phyloP scores from a whole-genome alignment of 352 stramenopile genomes.

The Aphanomyces cochlioides region DNA sequence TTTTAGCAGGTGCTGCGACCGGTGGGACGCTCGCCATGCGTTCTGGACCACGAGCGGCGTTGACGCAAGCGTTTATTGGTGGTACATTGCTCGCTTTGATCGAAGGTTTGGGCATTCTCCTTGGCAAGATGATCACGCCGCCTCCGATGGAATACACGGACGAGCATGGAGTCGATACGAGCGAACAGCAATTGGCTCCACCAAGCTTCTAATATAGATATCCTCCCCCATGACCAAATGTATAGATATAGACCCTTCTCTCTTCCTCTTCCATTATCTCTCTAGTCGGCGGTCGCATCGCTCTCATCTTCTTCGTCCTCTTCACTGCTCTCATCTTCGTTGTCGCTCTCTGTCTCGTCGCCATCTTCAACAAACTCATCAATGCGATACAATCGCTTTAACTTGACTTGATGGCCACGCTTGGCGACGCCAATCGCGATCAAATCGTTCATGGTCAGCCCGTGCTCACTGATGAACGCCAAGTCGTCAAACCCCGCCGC shows the following conservation, averaged over 20 bases:
- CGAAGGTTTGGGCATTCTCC: conserved; percentile 97
- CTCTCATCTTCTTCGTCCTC: conserved; percentile 29
- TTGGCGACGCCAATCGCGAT: conserved; percentile 66
- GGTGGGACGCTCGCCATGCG: conserved; percentile 94
- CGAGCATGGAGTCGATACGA: conserved; percentile 54
- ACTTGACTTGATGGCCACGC: conserved; percentile 68
- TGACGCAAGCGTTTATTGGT: conserved; percentile 91
- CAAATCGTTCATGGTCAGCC: conserved; percentile 50
- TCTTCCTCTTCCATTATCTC: not conserved
- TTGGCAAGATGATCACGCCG: conserved; percentile 80
- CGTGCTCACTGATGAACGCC: conserved; percentile 50
- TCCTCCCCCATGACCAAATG: conserved; percentile 13
- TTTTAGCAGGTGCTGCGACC: conserved; percentile 94
- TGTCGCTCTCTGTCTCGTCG: conserved; percentile 31
- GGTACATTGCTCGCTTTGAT: conserved; percentile 95
- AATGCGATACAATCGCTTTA: conserved; percentile 60
- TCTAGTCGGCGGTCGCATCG: conserved; percentile 24
- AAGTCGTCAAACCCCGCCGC: conserved; percentile 64
- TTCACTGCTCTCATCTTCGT: conserved; percentile 18
- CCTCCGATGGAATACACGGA: conserved; percentile 48
- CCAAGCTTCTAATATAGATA: conserved; percentile 36
- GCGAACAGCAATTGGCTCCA: conserved; percentile 83
- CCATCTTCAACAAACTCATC: conserved; percentile 45
- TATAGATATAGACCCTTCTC: conserved; percentile 18
- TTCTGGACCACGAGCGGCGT: conserved; percentile 91